These are phyloP conservation scores for Stagonosporopsis tanaceti DNA, from an alignment of 2,329 filamentous ascomycete species.

Conservation along the genomic window DNA sequence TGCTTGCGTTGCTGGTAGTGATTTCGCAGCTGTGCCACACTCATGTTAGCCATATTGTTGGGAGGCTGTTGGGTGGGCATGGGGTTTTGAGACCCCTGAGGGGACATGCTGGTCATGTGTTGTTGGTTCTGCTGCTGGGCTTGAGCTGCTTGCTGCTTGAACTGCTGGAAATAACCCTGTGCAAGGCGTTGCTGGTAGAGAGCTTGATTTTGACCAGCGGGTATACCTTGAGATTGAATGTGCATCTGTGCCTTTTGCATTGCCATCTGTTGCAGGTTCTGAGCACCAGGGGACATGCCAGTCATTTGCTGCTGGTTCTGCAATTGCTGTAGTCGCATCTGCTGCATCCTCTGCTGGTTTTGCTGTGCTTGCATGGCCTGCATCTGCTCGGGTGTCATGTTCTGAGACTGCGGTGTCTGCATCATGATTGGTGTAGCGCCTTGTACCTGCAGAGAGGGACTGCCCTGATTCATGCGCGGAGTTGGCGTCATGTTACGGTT, in stretches of 20 bases:
- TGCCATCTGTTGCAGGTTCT: conserved; percentile 38
- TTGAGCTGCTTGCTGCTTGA: conserved; percentile 29
- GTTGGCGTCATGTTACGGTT: conserved; percentile 52
- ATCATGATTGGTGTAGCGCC: conserved; percentile 50
- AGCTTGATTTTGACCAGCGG: conserved; percentile 37
- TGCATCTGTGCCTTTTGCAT: conserved; percentile 45
- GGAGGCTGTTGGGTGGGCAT: conserved; percentile 35
- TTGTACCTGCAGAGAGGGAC: conserved; percentile 45
- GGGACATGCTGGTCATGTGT: conserved; percentile 43
- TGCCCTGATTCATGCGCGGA: conserved; percentile 49
- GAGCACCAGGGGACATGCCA: conserved; percentile 30
- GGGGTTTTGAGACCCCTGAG: conserved; percentile 33
- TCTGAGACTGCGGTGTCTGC: conserved; percentile 43
- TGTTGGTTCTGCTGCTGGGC: conserved; percentile 35
- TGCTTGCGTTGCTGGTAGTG: conserved; percentile 38
- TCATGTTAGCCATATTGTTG: conserved; percentile 38
- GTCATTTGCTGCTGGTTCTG: conserved; percentile 19
- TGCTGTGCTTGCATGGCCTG: conserved; percentile 38
- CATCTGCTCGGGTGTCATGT: conserved; percentile 48
- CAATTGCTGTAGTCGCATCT: conserved; percentile 17
- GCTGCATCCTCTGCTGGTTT: conserved; percentile 37
- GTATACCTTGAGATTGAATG: conserved; percentile 44
- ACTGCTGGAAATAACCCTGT: conserved; percentile 33
- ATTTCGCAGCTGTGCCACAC: conserved; percentile 34
- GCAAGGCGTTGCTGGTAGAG: conserved; percentile 40